These are phyloP conservation scores for Clarireedia monteithiana DNA, from an alignment of 2,329 filamentous ascomycete species.

Conservation along the genomic window DNA sequence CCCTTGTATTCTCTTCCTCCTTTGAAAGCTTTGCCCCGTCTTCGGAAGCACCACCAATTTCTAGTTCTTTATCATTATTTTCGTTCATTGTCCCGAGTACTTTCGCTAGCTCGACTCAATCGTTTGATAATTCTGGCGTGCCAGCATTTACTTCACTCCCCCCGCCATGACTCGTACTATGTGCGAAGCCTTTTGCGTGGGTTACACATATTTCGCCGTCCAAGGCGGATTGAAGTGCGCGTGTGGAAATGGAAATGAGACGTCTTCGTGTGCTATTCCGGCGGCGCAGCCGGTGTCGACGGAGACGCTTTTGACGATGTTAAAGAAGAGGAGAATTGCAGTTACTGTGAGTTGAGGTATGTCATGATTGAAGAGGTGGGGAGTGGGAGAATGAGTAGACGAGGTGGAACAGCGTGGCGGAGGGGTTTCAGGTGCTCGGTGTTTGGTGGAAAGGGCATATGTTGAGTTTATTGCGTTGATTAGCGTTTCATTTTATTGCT, in stretches of 20 bases:
- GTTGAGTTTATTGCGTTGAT: too few species aligned
- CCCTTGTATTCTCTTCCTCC: neutral
- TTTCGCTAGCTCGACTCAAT: too few species aligned
- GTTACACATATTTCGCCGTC: conserved; percentile 5
- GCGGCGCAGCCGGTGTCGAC: neutral
- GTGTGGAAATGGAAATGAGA: conserved; percentile 2
- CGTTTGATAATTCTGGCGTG: too few species aligned
- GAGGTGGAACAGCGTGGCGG: neutral
- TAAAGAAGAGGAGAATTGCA: neutral
- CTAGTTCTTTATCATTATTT: too few species aligned
- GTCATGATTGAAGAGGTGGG: neutral
- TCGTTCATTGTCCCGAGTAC: too few species aligned
- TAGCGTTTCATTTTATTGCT: too few species aligned
- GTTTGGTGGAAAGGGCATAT: too few species aligned
- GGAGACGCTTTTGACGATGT: neutral
- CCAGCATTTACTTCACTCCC: neutral
- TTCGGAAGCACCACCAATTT: too few species aligned
- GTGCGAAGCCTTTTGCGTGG: neutral
- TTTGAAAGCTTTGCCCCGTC: neutral
- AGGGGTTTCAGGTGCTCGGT: too few species aligned
- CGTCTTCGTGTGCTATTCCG: neutral
- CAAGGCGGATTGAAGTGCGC: conserved; percentile 2
- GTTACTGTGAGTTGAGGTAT: neutral
- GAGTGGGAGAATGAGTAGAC: neutral
- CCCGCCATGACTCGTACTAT: neutral